These are phyloP conservation scores for Lichenothelia convexa DNA, from an alignment of 495 filamentous ascomycete genomes.

Conservation along the genomic window DNA sequence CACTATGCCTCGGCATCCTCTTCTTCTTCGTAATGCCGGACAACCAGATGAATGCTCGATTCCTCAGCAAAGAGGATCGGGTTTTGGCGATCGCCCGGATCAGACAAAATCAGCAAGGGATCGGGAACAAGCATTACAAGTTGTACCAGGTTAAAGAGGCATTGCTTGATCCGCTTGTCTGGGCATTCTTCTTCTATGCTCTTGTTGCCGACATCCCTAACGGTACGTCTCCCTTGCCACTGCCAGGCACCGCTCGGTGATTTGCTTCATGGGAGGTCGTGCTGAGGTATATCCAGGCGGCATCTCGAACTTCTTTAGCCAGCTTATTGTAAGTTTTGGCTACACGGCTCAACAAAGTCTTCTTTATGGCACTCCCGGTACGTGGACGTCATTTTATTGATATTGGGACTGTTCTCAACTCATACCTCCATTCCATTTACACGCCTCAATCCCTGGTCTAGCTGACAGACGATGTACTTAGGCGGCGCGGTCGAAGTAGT, in stretches of 20 bases:
- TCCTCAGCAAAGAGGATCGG: constrained; percentile 45
- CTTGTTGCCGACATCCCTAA: constrained; percentile 44
- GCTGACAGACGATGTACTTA: no score
- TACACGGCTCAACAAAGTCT: constrained; percentile 41
- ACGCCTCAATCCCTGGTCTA: no score
- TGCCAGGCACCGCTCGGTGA: no score
- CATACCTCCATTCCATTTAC: no score
- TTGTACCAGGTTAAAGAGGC: constrained; percentile 22
- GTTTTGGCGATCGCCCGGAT: constrained; percentile 22
- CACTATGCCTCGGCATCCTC: constrained; percentile 33
- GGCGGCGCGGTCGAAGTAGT: constrained; percentile 49
- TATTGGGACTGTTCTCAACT: no score
- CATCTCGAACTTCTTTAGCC: constrained; percentile 54
- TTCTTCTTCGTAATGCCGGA: constrained; percentile 51
- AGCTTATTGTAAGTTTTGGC: constrained; percentile 40
- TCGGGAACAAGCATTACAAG: constrained; percentile 24
- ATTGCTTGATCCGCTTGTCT: constrained; percentile 14
- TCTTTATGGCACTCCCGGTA: constrained; percentile 45
- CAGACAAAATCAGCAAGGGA: constrained; percentile 19
- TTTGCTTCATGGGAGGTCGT: no score
- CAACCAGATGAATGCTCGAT: constrained; percentile 48
- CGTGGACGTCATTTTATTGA: no score
- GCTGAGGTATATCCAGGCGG: no score
- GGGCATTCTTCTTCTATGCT: constrained; percentile 43
- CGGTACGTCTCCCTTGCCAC: no score